Evolutionary conservation across 257 asterid genomes (phyloP), one percentile per base, ranked within the genome.

Genomic region (Penstemon barbatus): DNA sequence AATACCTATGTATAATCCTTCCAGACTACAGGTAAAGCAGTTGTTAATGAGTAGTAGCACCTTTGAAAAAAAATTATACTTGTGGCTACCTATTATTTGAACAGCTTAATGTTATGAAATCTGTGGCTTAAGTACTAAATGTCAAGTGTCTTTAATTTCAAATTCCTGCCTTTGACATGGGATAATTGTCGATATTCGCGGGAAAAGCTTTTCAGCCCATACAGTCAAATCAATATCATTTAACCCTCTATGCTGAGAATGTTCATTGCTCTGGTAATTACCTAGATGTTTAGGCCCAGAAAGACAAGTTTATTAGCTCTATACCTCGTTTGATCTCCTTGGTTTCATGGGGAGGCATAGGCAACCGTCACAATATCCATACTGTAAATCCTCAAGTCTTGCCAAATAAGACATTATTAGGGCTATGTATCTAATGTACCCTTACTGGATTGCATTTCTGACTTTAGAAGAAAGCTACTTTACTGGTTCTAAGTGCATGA

Each of bases 1-100:
- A 46, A 87, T 94, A 77, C 99, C 99, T 11, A 94, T 94, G 99
- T 78, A 94, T 74, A 94, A 94, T 76, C 95, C 96, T 72, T 94
- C 99, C 64, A 85, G 96, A 85, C 95, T 94, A 66, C 97, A 91
- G 97, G 99, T 94, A 81, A 72, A 62, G 56, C 12, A 66, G 50
- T 63, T 60, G 62, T 48, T 38, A 38, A 51, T 73, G n/a, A 19
- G 55, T 57, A 19, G 55, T 57, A 41, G 66, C 49, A 18, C 67
- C 40, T 57, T 57, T 4, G 43, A 11, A 11, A 44, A 37, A 3
- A 65, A 13, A 71, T 55, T 43, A 43, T 56, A 62, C 51, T 46
- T 69, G 39, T 41, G 41, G 46, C 39, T 41, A 12, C 66, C 19
- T 73, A 40, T 66, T 13, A 52, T 44, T 48, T 25, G 49, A 43